Evolutionary conservation across 345 rosid genomes (phyloP).

Genomic region (Salix suchowensis): DNA sequence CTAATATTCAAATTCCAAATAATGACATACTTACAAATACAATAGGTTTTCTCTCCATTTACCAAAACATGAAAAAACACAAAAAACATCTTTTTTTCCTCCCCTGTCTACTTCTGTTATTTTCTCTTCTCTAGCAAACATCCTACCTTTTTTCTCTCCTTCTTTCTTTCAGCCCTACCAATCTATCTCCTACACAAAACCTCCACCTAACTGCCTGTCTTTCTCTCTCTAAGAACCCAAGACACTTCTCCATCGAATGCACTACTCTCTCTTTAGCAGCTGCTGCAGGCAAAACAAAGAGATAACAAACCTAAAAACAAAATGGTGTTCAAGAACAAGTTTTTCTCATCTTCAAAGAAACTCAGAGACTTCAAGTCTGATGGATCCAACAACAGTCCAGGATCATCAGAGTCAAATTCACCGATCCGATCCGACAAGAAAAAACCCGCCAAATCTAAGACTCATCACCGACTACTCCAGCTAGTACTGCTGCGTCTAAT

Average conservation of each 20-base stretch:
- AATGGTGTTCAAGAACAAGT: slow-evolving; percentile 97
- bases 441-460: slow-evolving; percentile 54
- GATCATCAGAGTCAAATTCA: slow-evolving; percentile 85
- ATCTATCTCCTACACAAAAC: neutral
- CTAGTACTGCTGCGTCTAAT: slow-evolving; percentile 8
- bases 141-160: neutral
- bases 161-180: neutral
- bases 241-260: neutral
- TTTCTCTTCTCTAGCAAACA: slow-evolving; percentile 7
- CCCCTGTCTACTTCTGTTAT: neutral
- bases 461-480: neutral
- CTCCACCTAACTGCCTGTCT: neutral
- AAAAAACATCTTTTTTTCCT: neutral
- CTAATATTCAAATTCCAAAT: too few relatives aligned
- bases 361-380: slow-evolving; percentile 82
- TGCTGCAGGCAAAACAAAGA: slow-evolving; percentile 13
- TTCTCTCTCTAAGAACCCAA: neutral
- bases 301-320: slow-evolving; percentile 1
- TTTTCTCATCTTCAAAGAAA: slow-evolving; percentile 78
- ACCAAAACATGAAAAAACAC: neutral
- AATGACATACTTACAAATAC: too few relatives aligned
- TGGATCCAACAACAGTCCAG: slow-evolving; percentile 72
- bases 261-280: slow-evolving; percentile 17
- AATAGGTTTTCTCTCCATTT: neutral
- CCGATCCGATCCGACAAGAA: slow-evolving; percentile 87